Base-by-base conservation (phyloP, 2,329 filamentous ascomycete genomes). In the Dothistroma pini region DNA sequence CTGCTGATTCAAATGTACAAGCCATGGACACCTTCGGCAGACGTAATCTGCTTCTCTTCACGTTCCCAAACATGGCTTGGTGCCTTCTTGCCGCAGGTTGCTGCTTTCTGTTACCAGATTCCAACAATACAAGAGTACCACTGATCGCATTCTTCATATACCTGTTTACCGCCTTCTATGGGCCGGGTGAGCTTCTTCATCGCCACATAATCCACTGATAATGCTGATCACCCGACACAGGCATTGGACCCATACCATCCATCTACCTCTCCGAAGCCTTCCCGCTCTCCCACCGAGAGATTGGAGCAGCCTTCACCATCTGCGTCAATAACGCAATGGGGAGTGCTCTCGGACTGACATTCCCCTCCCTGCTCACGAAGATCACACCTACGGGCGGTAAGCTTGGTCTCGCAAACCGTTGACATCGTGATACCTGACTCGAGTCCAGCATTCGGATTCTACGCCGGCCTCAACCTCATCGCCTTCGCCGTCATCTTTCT, bases 161-260 rank as follows among this genome's bases (percentile, higher is more conserved):
- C 75, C 72, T 82, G n/a, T 83, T 83, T 68, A 80, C 81, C 68
- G 75, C 82, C 6, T 78, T 81, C 22, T 83, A 83, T 68, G 78
- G 76, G 0, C 78, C 79, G 0, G 75, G 75, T 22, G 74, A 75
- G 69, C 25, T 29, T 29, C 25, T 29, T 29, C 25, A 29, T 29
- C 25, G 6, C 25, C 25, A 29, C 25, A 29, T 29, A 29, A 29
- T 6, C 3, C 3, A 29, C 25, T 29, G 25, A 29, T 29, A 29
- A 29, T 29, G 25, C 25, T 29, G 25, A 29, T 29, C 25, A 6
- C 25, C 25, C 25, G 6, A 2, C 34, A 4, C 34, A 38, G 34
- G 34, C 4, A 38, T 38, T 7, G 75, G 75, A 0, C 75, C 75
- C 0, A 74, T 76, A 0, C 74, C 75, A 9, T 66, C 2, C 66